Percentiles rank a stretch among this genome's conserved stretches.
Evolutionary conservation across 116 monocot species (phyloP).

Genomic region (Cymodocea nodosa): DNA sequence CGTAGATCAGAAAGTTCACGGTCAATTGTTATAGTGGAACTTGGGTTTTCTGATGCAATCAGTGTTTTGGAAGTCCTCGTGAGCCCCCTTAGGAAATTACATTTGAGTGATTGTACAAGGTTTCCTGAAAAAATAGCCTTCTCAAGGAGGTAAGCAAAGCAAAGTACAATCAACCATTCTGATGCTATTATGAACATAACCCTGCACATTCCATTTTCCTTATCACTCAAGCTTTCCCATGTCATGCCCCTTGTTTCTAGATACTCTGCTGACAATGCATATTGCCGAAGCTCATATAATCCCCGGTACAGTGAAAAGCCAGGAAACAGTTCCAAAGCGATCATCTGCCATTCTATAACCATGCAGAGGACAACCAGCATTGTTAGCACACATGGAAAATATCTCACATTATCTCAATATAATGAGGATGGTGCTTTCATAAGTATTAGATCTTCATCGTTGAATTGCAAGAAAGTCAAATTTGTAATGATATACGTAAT

Average conservation of each 20-base stretch:
- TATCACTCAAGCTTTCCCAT: conserved; percentile 3
- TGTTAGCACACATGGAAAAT: not conserved
- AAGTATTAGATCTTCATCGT: too few species aligned
- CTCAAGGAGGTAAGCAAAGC: conserved; percentile 1
- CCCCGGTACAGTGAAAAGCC: conserved; percentile 13
- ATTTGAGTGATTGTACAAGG: not conserved
- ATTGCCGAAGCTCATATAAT: conserved; percentile 10
- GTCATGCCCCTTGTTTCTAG: conserved; percentile 2
- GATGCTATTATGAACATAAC: conserved; percentile 1
- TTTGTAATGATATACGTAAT: too few species aligned
- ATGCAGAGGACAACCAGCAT: not conserved
- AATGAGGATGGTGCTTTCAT: not conserved
- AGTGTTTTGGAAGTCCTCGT: not conserved
- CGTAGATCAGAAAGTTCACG: not conserved
- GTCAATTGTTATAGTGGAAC: not conserved
- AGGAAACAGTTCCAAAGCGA: conserved; percentile 11
- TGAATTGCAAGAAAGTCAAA: too few species aligned
- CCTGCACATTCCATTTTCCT: conserved; percentile 5
- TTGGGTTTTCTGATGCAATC: not conserved
- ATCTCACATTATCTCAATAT: not conserved
- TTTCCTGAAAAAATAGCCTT: not conserved
- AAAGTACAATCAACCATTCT: conserved; percentile 9
- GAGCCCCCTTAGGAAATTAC: not conserved
- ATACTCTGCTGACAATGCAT: conserved; percentile 3
- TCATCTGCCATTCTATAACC: not conserved